These are phyloP conservation scores for Penstemon barbatus DNA, from an alignment of 257 asterid species.

Conservation along the genomic window DNA sequence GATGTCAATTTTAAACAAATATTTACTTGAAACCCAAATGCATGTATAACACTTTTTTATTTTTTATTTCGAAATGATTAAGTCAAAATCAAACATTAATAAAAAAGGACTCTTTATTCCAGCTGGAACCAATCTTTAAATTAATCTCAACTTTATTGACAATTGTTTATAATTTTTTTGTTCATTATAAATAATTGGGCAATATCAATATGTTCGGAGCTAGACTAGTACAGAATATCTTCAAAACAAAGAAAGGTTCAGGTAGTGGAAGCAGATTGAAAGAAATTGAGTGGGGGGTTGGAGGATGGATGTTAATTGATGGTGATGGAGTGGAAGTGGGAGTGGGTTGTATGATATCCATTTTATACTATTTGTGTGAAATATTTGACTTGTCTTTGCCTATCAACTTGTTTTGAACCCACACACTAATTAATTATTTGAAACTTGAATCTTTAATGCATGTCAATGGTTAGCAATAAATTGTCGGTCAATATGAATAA, in stretches of 20 bases:
- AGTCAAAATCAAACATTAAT: too few species aligned
- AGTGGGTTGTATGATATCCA: slow-evolving; percentile 10
- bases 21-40: too few species aligned
- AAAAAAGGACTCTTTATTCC: too few species aligned
- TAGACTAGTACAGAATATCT: background rate
- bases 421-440: background rate
- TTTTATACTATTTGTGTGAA: background rate
- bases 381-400: slow-evolving; percentile 23
- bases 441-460: background rate
- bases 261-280: slow-evolving; percentile 11
- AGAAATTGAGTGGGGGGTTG: background rate
- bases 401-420: slow-evolving; percentile 13
- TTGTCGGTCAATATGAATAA: too few species aligned
- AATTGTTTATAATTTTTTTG: too few species aligned
- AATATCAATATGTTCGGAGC: background rate
- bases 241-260: slow-evolving; percentile 14
- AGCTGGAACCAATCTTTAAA: too few species aligned
- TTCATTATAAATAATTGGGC: background rate
- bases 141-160: too few species aligned
- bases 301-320: background rate
- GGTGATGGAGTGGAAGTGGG: slow-evolving; percentile 17
- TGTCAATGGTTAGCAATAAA: too few species aligned
- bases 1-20: too few species aligned
- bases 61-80: too few species aligned
- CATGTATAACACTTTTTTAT: too few species aligned